A percentile compares a stretch with the other conserved stretches of the same genome.
phyloP scores from a whole-genome alignment of 352 stramenopile genomes.

The Pythium aristosporum region DNA sequence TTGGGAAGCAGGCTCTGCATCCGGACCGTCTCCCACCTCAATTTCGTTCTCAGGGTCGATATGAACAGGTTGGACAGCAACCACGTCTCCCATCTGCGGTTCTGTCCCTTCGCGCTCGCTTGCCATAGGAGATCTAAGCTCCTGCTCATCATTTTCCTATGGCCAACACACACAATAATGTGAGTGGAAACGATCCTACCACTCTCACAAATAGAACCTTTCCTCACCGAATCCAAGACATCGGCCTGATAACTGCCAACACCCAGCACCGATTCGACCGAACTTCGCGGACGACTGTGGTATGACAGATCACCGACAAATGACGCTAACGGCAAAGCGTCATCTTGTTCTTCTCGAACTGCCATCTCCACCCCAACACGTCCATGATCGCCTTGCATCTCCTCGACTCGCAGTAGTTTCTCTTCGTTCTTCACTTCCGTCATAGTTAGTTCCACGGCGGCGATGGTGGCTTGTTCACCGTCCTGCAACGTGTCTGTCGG shows the following conservation, averaged over 20 bases:
- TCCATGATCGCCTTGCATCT: neutral
- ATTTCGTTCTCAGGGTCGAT: neutral
- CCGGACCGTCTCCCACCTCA: neutral
- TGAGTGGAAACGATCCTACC: neutral
- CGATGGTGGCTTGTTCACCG: neutral
- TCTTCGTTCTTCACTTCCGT: neutral
- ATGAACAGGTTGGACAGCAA: neutral
- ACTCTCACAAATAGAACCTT: neutral
- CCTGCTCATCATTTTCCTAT: neutral
- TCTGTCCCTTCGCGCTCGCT: neutral
- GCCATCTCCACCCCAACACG: too few relatives aligned
- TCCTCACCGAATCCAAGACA: conserved; percentile 3
- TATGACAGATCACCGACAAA: too few relatives aligned
- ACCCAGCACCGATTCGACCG: neutral
- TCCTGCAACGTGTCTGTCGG: neutral
- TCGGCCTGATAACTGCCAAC: neutral
- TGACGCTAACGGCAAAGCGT: neutral
- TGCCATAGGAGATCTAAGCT: neutral
- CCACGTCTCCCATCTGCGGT: neutral
- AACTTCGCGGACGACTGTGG: neutral
- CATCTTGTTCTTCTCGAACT: neutral
- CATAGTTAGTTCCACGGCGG: neutral
- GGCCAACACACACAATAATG: neutral
- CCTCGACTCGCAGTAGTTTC: neutral
- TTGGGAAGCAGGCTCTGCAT: conserved; percentile 3